Conservation (phyloP, 2,329 filamentous ascomycete genomes). For the Monilinia fructigena region DNA sequence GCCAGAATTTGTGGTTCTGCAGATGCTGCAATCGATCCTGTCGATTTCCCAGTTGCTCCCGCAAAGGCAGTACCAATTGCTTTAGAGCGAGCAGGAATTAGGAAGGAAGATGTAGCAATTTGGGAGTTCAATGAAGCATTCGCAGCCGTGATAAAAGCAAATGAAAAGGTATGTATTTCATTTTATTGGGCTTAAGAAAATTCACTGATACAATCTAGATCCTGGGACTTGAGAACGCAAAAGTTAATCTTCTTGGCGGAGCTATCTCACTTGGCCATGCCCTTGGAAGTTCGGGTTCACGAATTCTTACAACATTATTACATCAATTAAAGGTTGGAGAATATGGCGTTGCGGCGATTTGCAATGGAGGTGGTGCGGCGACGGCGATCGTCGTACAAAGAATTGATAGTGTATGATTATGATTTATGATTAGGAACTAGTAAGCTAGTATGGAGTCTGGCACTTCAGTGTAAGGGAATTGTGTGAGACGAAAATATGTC, state of each 20-base stretch:
- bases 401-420: constrained; percentile 50
- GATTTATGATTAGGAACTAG: constrained; percentile 4
- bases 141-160: constrained; percentile 90
- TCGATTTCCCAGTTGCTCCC: constrained; percentile 93
- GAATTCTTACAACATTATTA: constrained; percentile 84
- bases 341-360: constrained; percentile 94
- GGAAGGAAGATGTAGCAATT: constrained; percentile 83
- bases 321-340: constrained; percentile 88
- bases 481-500: background rate
- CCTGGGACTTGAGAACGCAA: constrained; percentile 71
- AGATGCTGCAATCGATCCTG: constrained; percentile 84
- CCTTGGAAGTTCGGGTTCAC: constrained; percentile 86
- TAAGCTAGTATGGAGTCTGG: background rate
- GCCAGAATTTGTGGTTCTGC: constrained; percentile 82
- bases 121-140: constrained; percentile 99
- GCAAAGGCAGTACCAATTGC: constrained; percentile 90
- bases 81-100: constrained; percentile 83
- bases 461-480: background rate
- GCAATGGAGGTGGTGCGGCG: constrained; percentile 92
- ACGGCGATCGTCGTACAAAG: constrained; percentile 89
- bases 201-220: constrained; percentile 31
- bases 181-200: background rate
- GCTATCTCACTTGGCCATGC: constrained; percentile 92
- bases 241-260: constrained; percentile 84
- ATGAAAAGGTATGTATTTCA: constrained; percentile 65